Evolutionary conservation across 139 green algal genomes (phyloP), one percentile per base, ranked within the genome.

Genomic region (Axilococcus clingmanii): DNA sequence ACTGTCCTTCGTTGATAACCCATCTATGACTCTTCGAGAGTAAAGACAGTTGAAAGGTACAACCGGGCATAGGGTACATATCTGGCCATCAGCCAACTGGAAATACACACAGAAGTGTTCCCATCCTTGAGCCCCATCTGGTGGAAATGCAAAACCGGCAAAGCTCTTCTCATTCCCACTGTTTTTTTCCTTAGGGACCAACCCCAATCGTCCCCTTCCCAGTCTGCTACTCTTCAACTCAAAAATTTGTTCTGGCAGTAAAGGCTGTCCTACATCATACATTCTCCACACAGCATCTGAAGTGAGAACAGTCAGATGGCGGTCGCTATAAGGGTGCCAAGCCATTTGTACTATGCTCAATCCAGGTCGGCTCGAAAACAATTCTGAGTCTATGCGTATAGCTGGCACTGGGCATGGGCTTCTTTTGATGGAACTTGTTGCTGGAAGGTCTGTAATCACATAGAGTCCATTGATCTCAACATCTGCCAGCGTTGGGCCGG

Each of bases 11-110:
- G 2, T 17, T 31, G 31, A 20, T 25, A 40, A 12, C n/a, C 40
- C 20, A 30, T 22, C 20, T 17, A 48, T 27, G 12, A 22, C 27
- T 48, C 40, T 48, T 5, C 19, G 14, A 57, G 49, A 31, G 28
- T 57, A 57, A n/a, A 7, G 12, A 55, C 19, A 52, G 65, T 66
- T 67, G 40, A 81, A 84, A 4, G 78, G 62, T 11, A 65, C 69
- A 4, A 86, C 60, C 0, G 78, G 78, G 37, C 72, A 77, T 23
- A 86, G 38, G 2, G 33, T 34, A 35, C 62, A 82, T 7, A 85
- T 7, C 1, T 37, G 32, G 2, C 75, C 73, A 28, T 69, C 63
- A 8, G 63, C 28, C n/a, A 63, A 63, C 22, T 70, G 40, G 25
- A 85, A 59, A 33, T 48, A 65, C 6, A 78, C 43, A 12, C 22